A percentile compares a stretch with the other conserved stretches of the same genome.
Evolutionary conservation across 192 early-diverging fungal genomes (phyloP).

Genomic region (Linnemannia hyalina): DNA sequence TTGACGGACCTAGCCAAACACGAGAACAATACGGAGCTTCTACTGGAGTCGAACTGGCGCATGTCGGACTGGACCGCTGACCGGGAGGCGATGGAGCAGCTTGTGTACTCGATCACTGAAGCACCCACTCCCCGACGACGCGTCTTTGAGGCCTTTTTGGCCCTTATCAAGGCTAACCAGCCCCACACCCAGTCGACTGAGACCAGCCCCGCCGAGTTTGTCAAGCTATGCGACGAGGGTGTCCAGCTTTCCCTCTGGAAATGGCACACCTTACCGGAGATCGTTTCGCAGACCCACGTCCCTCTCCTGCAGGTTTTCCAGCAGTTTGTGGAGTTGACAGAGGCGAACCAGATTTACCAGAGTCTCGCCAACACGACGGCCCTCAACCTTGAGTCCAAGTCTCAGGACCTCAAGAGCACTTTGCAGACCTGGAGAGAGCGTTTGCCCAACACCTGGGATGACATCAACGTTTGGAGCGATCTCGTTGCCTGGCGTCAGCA

Average conservation of each 20-base stretch:
- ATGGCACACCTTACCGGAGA: slow-evolving; percentile 91
- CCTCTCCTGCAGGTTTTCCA: slow-evolving; percentile 94
- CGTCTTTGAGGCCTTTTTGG: slow-evolving; percentile 90
- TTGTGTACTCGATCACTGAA: slow-evolving; percentile 68
- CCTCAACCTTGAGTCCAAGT: slow-evolving; percentile 87
- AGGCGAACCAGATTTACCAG: slow-evolving; percentile 90
- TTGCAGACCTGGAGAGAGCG: slow-evolving; percentile 97
- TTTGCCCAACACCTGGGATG: slow-evolving; percentile 96
- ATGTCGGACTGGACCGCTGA: slow-evolving; percentile 95
- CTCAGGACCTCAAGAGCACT: slow-evolving; percentile 89
- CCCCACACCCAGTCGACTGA: slow-evolving; percentile 60
- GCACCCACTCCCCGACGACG: slow-evolving; percentile 76
- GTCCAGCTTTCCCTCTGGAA: slow-evolving; percentile 84
- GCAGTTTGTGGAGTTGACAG: slow-evolving; percentile 94
- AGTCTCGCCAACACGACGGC: slow-evolving; percentile 85
- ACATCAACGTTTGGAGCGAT: slow-evolving; percentile 98
- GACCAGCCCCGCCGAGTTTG: slow-evolving; percentile 74
- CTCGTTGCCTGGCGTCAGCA: slow-evolving; percentile 98
- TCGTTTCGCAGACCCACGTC: slow-evolving; percentile 90
- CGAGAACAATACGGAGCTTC: slow-evolving; percentile 87
- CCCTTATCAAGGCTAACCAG: slow-evolving; percentile 77
- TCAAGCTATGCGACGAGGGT: slow-evolving; percentile 87
- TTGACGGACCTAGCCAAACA: slow-evolving; percentile 92
- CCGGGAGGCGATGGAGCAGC: slow-evolving; percentile 78
- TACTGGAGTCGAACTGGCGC: slow-evolving; percentile 95